Percentiles rank a stretch among this genome's conserved stretches.
These are phyloP conservation scores for Raffaelea deltoideospora DNA, from an alignment of 2,329 filamentous ascomycete genomes.

Conservation along the genomic window DNA sequence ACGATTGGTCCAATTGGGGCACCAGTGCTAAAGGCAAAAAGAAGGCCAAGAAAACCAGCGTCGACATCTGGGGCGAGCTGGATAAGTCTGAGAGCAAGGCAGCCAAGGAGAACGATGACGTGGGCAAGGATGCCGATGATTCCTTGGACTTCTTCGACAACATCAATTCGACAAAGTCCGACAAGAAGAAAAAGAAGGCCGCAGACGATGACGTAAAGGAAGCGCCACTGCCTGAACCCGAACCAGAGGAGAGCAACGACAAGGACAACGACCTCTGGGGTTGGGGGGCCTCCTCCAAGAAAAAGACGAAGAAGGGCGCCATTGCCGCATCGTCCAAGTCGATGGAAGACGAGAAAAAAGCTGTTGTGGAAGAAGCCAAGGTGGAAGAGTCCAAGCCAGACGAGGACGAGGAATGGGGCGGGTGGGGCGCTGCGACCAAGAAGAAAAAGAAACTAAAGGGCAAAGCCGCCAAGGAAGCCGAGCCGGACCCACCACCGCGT, in stretches of 20 bases:
- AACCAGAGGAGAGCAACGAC: background rate
- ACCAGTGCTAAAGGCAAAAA: slow-evolving; percentile 4
- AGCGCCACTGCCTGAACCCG: background rate
- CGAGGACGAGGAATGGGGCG: slow-evolving; percentile 17
- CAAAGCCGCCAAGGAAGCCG: slow-evolving; percentile 19
- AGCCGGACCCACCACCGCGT: slow-evolving; percentile 28
- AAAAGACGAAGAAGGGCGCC: slow-evolving; percentile 16
- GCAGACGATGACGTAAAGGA: slow-evolving; percentile 11
- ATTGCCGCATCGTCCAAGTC: too few relatives aligned
- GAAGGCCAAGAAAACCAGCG: slow-evolving; percentile 2
- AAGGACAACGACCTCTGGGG: slow-evolving; percentile 16
- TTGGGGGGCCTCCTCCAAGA: slow-evolving; percentile 16
- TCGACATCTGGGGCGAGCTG: slow-evolving; percentile 3
- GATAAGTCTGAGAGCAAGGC: slow-evolving; percentile 5
- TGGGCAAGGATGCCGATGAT: slow-evolving; percentile 10
- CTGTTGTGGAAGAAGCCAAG: slow-evolving; percentile 22
- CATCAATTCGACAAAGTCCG: slow-evolving; percentile 14
- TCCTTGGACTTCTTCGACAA: slow-evolving; percentile 15
- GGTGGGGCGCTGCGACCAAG: slow-evolving; percentile 16
- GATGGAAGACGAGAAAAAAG: slow-evolving; percentile 28
- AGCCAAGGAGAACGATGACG: slow-evolving; percentile 16
- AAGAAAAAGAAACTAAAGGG: slow-evolving; percentile 15
- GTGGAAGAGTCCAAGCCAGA: slow-evolving; percentile 28
- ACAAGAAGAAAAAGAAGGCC: slow-evolving; percentile 15
- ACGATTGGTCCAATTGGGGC: slow-evolving; percentile 8